These are phyloP conservation scores for Penstemon eatonii DNA, from an alignment of 257 asterid species.

Conservation along the genomic window DNA sequence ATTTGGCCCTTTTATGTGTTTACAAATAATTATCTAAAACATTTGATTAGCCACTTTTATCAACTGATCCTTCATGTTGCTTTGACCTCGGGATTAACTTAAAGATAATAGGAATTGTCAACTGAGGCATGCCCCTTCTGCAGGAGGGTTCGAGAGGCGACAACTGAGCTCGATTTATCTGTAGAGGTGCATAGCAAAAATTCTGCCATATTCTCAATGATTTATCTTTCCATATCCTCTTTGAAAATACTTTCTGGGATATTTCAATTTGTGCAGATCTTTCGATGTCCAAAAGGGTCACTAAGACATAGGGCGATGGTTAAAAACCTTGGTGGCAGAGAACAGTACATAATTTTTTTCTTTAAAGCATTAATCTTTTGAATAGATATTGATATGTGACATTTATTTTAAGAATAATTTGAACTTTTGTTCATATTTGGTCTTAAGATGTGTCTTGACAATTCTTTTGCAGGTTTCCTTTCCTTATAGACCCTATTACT, in stretches of 20 bases:
- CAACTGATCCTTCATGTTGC: conserved; percentile 9
- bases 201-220: background rate
- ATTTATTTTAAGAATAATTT: background rate
- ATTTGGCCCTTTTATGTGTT: background rate
- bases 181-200: conserved; percentile 45
- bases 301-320: conserved; percentile 66
- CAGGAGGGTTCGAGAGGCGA: conserved; percentile 86
- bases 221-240: background rate
- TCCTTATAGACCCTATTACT: conserved; percentile 71
- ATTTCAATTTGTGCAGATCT: conserved; percentile 47
- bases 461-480: conserved; percentile 63
- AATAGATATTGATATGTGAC: background rate
- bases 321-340: conserved; percentile 63
- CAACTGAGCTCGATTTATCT: conserved; percentile 80
- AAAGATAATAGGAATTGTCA: conserved; percentile 41
- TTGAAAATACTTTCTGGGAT: conserved; percentile 3
- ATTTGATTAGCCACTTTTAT: background rate
- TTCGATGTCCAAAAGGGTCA: conserved; percentile 87
- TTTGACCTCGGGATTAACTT: conserved; percentile 32
- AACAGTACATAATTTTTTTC: conserved; percentile 51
- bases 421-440: background rate
- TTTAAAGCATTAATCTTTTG: conserved; percentile 11
- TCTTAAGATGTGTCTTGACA: background rate
- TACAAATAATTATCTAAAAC: background rate
- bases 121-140: conserved; percentile 96